Conservation (phyloP, 768 basidiomycete species). For the Asterophora parasitica region DNA sequence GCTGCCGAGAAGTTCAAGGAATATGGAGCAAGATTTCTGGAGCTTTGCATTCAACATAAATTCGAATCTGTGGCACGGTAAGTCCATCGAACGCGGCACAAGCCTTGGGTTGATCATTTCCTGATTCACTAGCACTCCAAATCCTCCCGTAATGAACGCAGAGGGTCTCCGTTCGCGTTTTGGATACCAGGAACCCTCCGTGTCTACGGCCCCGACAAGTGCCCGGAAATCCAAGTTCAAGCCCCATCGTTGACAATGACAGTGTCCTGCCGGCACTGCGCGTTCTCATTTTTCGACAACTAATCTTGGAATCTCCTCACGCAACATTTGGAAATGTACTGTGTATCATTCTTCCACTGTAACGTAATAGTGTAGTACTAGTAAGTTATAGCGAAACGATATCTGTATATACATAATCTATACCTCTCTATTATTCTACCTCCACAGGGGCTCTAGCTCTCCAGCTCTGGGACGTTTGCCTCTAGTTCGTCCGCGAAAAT, state of each 20-base stretch:
- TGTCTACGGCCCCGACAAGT: constrained; percentile 7
- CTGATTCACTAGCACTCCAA: neutral
- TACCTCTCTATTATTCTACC: neutral
- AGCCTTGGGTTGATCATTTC: neutral
- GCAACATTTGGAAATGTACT: neutral
- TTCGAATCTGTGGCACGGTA: constrained; percentile 8
- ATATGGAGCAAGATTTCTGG: constrained; percentile 35
- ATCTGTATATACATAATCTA: neutral
- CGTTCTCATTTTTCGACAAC: neutral
- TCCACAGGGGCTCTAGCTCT: too few species aligned
- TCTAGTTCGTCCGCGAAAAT: constrained; percentile 36
- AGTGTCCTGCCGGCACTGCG: neutral
- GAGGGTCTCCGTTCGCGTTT: constrained; percentile 26
- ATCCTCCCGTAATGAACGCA: constrained; percentile 17
- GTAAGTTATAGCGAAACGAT: neutral
- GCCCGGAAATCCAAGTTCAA: constrained; percentile 26
- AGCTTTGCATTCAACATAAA: constrained; percentile 31
- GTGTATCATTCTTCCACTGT: neutral
- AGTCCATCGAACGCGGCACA: neutral
- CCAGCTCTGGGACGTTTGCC: too few species aligned
- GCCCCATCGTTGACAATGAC: constrained; percentile 14
- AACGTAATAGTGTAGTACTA: neutral
- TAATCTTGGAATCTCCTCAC: neutral
- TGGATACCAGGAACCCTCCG: constrained; percentile 23
- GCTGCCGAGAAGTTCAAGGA: constrained; percentile 31